Percentiles rank a stretch among this genome's conserved stretches.
phyloP scores from a whole-genome alignment of 2,329 filamentous ascomycete genomes.

The Shiraia sp. region DNA sequence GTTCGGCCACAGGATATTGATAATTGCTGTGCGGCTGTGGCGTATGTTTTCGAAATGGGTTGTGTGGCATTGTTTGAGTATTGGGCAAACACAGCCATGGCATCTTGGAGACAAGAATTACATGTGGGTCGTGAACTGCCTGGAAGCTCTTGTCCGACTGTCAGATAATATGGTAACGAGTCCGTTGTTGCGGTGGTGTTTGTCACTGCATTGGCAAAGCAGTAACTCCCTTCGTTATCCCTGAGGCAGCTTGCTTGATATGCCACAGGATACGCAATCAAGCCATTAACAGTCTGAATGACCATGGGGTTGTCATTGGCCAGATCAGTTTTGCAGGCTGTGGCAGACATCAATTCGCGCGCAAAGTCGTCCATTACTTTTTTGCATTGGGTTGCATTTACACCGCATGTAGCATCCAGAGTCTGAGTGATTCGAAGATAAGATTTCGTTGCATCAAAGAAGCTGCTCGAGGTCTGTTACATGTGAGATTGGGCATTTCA shows the following conservation, averaged over 20 bases:
- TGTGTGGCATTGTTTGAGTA: constrained; percentile 69
- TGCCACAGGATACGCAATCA: constrained; percentile 75
- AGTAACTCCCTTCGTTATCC: constrained; percentile 66
- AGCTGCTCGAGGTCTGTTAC: constrained; percentile 73
- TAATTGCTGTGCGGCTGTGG: constrained; percentile 70
- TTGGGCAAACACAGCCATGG: constrained; percentile 78
- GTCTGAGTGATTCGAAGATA: constrained; percentile 73
- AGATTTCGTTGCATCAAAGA: constrained; percentile 78
- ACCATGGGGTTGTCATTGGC: constrained; percentile 69
- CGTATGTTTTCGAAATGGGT: constrained; percentile 71
- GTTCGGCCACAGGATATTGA: constrained; percentile 64
- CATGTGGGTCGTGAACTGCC: constrained; percentile 71
- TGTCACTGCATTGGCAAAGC: constrained; percentile 83
- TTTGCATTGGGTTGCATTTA: constrained; percentile 68
- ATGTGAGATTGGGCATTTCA: constrained; percentile 8
- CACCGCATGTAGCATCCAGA: constrained; percentile 77
- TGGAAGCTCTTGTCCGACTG: constrained; percentile 74
- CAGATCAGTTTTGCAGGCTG: constrained; percentile 75
- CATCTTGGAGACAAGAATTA: constrained; percentile 73
- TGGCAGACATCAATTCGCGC: constrained; percentile 61
- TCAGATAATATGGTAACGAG: constrained; percentile 82
- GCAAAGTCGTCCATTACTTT: constrained; percentile 68
- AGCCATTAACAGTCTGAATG: constrained; percentile 72
- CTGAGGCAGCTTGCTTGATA: constrained; percentile 82
- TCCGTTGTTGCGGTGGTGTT: constrained; percentile 72